Conservation (phyloP, 129 eudicot species). For the sunflower (Helianthus annuus) region DNA sequence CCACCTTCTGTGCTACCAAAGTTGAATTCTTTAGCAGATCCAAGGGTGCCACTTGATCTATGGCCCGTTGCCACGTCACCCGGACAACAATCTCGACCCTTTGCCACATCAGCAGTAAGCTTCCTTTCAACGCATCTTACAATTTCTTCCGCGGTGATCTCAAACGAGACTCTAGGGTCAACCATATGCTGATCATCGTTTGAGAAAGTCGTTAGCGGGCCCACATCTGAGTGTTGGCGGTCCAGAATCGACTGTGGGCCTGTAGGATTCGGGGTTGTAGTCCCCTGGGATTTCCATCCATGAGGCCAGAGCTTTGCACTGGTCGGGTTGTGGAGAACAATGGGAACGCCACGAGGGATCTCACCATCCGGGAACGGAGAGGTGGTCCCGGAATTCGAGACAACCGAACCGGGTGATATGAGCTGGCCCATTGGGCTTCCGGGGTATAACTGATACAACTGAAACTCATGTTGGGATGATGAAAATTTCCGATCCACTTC, state of each 20-base stretch:
- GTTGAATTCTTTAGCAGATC: constrained; percentile 78
- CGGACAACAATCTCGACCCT: constrained; percentile 27
- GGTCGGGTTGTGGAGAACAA: constrained; percentile 46
- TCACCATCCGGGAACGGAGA: constrained; percentile 75
- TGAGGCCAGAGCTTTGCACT: constrained; percentile 46
- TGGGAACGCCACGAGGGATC: constrained; percentile 36
- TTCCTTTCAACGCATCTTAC: constrained; percentile 73
- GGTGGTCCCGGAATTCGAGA: constrained; percentile 80
- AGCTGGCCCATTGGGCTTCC: constrained; percentile 96
- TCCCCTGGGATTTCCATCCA: constrained; percentile 58
- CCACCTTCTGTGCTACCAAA: constrained; percentile 67
- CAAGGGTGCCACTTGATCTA: constrained; percentile 62
- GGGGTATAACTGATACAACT: constrained; percentile 77
- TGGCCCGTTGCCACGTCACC: constrained; percentile 47
- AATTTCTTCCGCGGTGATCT: constrained; percentile 51
- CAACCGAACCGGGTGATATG: constrained; percentile 78
- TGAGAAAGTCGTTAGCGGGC: constrained; percentile 43
- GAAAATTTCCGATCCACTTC: constrained; percentile 46
- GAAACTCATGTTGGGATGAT: constrained; percentile 67
- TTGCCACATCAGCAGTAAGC: constrained; percentile 34
- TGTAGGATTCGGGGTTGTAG: constrained; percentile 49
- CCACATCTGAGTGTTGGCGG: constrained; percentile 53
- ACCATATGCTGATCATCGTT: constrained; percentile 50
- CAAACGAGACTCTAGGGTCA: constrained; percentile 78
- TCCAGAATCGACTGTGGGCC: constrained; percentile 37